Evolutionary conservation across 805 yeast genomes (phyloP).

Genomic region (Clavispora phyllophila): DNA sequence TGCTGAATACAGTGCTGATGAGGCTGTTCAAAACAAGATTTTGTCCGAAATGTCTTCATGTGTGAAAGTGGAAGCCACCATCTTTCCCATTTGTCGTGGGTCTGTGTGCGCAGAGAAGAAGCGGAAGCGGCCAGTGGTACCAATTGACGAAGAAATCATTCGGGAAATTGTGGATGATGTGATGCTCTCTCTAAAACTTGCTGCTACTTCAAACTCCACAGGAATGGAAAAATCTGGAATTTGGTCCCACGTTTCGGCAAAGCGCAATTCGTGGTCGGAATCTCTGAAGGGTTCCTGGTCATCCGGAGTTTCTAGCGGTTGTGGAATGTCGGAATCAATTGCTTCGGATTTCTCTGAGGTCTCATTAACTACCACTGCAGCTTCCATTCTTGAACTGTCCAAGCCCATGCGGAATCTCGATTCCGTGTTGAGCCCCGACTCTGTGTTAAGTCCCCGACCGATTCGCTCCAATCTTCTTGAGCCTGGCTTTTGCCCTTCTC

Average conservation of each 20-base stretch:
- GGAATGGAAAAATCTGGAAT: neutral
- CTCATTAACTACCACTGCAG: neutral
- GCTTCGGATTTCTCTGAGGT: neutral
- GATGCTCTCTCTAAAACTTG: slow-evolving; percentile 9
- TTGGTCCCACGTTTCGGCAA: neutral
- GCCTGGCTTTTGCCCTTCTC: neutral
- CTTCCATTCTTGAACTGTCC: neutral
- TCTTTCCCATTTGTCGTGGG: slow-evolving; percentile 12
- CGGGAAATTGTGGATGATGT: slow-evolving; percentile 9
- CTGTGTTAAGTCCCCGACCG: neutral
- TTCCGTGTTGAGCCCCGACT: neutral
- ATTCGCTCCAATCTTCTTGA: neutral
- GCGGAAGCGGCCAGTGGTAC: slow-evolving; percentile 1
- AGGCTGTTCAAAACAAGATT: neutral
- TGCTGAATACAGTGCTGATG: slow-evolving; percentile 1
- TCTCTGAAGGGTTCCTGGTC: neutral
- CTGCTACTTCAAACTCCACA: neutral
- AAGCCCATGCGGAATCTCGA: neutral
- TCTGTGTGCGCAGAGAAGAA: slow-evolving; percentile 3
- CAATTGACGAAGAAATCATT: slow-evolving; percentile 6
- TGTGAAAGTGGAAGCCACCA: neutral
- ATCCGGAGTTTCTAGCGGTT: neutral
- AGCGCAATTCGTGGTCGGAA: neutral
- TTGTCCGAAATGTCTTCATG: neutral
- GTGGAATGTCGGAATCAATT: neutral